phyloP scores from a whole-genome alignment of 2,329 filamentous ascomycete species.

The Trichophyton verrucosum region DNA sequence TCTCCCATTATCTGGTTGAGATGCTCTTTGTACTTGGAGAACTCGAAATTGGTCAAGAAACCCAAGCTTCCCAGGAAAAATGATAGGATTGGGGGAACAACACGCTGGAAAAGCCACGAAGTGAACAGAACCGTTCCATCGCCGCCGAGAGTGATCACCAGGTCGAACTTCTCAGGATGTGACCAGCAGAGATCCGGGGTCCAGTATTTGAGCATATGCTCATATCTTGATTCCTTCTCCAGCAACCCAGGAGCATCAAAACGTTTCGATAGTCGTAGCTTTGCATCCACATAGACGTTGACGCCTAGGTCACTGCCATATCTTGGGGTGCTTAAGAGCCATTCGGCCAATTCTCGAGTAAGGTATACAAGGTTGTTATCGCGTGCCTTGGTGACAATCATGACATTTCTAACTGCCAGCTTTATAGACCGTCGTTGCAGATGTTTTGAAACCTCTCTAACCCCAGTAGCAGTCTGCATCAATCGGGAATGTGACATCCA shows the following conservation, averaged over 20 bases:
- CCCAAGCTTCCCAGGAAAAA: constrained; percentile 87
- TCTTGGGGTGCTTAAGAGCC: constrained; percentile 76
- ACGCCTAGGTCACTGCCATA: constrained; percentile 85
- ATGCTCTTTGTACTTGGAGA: constrained; percentile 74
- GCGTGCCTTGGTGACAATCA: constrained; percentile 97
- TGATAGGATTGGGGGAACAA: constrained; percentile 84
- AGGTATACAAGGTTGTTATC: constrained; percentile 86
- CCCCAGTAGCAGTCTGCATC: constrained; percentile 87
- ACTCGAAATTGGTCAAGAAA: constrained; percentile 95
- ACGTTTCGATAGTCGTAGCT: constrained; percentile 74
- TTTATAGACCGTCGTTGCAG: constrained; percentile 84
- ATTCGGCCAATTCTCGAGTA: constrained; percentile 75
- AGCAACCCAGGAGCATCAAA: constrained; percentile 67
- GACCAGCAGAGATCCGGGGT: constrained; percentile 91
- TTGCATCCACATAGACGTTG: constrained; percentile 96
- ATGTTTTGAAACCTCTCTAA: constrained; percentile 91
- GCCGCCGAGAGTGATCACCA: constrained; percentile 83
- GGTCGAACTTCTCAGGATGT: constrained; percentile 85
- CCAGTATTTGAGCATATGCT: constrained; percentile 86
- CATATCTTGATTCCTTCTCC: constrained; percentile 61
- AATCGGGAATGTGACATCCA: constrained; percentile 87
- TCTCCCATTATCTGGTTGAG: constrained; percentile 86
- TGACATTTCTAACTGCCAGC: constrained; percentile 81
- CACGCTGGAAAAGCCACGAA: constrained; percentile 90
- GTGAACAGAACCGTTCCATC: constrained; percentile 96